Percentiles rank a stretch among this genome's conserved stretches.
These are phyloP conservation scores for Oxyria digyna DNA, from an alignment of 148 eudicot species.

Conservation along the genomic window DNA sequence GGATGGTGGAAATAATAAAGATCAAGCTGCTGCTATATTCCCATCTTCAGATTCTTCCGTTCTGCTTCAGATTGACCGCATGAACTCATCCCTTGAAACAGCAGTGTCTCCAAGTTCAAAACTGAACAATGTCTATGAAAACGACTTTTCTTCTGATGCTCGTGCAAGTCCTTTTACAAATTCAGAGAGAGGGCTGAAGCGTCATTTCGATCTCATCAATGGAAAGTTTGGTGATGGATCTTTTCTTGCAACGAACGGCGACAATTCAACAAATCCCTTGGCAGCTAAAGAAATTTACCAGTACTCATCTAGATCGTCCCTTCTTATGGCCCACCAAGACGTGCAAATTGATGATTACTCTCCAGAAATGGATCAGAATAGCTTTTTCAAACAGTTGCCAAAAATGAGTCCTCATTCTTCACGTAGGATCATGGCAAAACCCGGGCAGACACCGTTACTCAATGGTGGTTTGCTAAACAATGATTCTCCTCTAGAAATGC, in stretches of 20 bases:
- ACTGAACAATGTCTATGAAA: constrained; percentile 8
- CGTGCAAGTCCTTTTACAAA: constrained; percentile 13
- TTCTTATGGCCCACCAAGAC: constrained; percentile 26
- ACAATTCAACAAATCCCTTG: constrained; percentile 17
- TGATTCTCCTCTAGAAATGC: constrained; percentile 26
- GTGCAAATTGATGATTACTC: constrained; percentile 22
- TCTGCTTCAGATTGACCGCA: constrained; percentile 19
- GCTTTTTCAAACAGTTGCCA: constrained; percentile 20
- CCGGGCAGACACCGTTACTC: constrained; percentile 22
- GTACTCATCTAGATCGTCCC: constrained; percentile 35
- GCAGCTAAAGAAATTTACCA: constrained; percentile 30
- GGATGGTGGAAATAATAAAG: constrained; percentile 19
- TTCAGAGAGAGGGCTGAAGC: constrained; percentile 23
- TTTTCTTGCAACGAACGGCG: background rate
- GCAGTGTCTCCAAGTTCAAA: constrained; percentile 13
- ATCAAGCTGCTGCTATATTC: constrained; percentile 24
- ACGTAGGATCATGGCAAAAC: constrained; percentile 36
- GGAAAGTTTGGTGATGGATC: constrained; percentile 22
- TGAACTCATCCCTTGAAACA: constrained; percentile 18
- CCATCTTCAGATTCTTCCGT: constrained; percentile 29
- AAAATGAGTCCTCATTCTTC: constrained; percentile 30
- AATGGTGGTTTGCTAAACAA: constrained; percentile 18
- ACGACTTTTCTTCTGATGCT: constrained; percentile 25
- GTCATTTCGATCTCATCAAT: constrained; percentile 21
- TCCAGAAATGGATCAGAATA: constrained; percentile 29